Percentiles rank a stretch among this genome's conserved stretches.
These are phyloP conservation scores for Alternaria longipes DNA, from an alignment of 2,329 filamentous ascomycete genomes.

Conservation along the genomic window DNA sequence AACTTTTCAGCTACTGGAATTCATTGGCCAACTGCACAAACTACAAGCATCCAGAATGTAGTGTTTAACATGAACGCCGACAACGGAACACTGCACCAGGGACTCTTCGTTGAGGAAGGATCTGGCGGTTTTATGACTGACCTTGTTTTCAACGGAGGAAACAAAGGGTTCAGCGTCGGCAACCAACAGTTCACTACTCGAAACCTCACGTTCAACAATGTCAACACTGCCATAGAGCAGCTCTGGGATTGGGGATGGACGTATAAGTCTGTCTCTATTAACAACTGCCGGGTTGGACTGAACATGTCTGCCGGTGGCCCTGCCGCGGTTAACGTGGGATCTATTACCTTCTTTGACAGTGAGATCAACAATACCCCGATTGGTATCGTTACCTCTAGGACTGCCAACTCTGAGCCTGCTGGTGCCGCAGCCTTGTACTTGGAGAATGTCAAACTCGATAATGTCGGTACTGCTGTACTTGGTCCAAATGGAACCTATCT, in stretches of 20 bases:
- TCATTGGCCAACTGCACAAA: conserved; percentile 59
- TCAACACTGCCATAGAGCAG: conserved; percentile 64
- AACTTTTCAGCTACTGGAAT: conserved; percentile 57
- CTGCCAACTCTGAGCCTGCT: conserved; percentile 53
- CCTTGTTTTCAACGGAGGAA: conserved; percentile 56
- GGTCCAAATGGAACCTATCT: conserved; percentile 38
- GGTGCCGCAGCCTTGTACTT: conserved; percentile 62
- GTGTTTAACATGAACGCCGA: conserved; percentile 55
- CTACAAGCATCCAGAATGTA: conserved; percentile 57
- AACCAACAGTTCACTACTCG: conserved; percentile 66
- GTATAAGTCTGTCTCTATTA: conserved; percentile 61
- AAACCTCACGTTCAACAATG: conserved; percentile 63
- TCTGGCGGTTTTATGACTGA: conserved; percentile 59
- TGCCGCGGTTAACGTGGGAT: conserved; percentile 60
- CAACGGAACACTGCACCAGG: conserved; percentile 58
- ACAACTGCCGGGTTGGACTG: conserved; percentile 63
- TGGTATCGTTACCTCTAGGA: conserved; percentile 61
- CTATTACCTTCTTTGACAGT: conserved; percentile 66
- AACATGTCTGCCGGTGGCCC: conserved; percentile 56
- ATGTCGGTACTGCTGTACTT: conserved; percentile 52
- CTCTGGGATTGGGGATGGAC: conserved; percentile 70
- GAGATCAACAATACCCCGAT: conserved; percentile 60
- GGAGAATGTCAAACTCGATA: conserved; percentile 67
- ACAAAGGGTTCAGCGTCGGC: conserved; percentile 53
- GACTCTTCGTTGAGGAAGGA: conserved; percentile 56